Base-by-base conservation (phyloP, 257 asterid species). In the Nicotiana attenuata region DNA sequence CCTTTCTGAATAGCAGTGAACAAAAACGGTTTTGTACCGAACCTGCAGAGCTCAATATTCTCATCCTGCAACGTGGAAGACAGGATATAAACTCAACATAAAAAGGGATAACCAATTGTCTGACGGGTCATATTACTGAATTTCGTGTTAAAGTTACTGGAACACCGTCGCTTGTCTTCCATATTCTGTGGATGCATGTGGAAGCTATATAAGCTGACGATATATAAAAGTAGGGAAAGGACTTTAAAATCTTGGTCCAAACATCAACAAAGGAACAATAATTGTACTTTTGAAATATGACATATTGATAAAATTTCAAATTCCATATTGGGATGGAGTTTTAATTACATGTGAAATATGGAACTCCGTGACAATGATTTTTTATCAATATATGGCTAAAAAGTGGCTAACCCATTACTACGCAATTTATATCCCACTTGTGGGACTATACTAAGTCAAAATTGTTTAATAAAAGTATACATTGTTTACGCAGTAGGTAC, bases 1-100 rank as follows among this genome's bases (percentile, higher is more conserved):
- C 99, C 99, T 88, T 87, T 91, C 87, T 91, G 97, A 81, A 92
- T 91, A 78, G 92, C 76, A 89, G 93, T 88, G 86, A 96, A 96
- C 84, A 96, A 84, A 88, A 96, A 96, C 24, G 98, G 99, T 81
- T 90, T 94, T 78, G 98, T 93, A 87, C 99, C 99, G 87, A 96
- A 96, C 65, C 97, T 91, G 87, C 99, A 96, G 77, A 87, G 89
- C 87, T 91, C 98, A 82, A 94, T 89, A 84, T 82, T 94, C 89
- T 96, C 99, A 90, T 94, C 97, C 98, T 96, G 85, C 87, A 79
- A 81, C 65, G 83, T 38, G 84, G 57, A 52, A 28, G 63, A 73
- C 16, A 85, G 78, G 82, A 50, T 71, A 60, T 61, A 73, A 55
- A 56, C 80, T 82, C 84, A 41, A 85, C 57, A 73, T 41, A 69